A percentile compares a stretch with the other conserved stretches of the same genome.
These are phyloP conservation scores for Cercospora nicotianae DNA, from an alignment of 2,329 filamentous ascomycete species.

Conservation along the genomic window DNA sequence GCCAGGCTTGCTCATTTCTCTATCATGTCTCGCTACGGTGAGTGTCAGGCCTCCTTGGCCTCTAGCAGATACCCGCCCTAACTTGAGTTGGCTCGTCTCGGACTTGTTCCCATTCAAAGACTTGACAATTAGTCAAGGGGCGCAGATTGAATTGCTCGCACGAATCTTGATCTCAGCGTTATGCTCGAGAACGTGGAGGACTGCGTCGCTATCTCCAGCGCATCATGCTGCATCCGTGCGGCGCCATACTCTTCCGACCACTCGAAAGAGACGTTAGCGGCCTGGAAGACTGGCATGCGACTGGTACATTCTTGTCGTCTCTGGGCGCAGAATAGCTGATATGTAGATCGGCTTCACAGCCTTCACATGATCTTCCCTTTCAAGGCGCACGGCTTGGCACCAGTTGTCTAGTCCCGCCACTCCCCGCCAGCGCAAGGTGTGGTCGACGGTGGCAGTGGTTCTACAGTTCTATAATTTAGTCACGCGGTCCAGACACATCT, in stretches of 20 bases:
- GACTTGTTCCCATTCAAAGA: constrained; percentile 57
- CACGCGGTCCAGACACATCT: constrained; percentile 1
- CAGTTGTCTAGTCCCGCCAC: not conserved
- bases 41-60: not conserved
- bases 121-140: constrained; percentile 97
- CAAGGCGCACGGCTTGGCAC: not conserved
- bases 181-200: constrained; percentile 22
- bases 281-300: not conserved
- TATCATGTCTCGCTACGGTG: not conserved
- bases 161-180: constrained; percentile 27
- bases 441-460: not conserved
- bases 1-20: not conserved
- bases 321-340: not conserved
- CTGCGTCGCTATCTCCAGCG: constrained; percentile 18
- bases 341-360: not conserved
- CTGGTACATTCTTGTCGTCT: not conserved
- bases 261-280: not conserved
- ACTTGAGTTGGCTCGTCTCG: constrained; percentile 92
- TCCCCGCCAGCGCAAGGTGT: not conserved
- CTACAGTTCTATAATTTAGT: not conserved
- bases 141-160: constrained; percentile 63
- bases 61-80: constrained; percentile 60
- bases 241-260: not conserved
- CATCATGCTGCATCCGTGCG: not conserved
- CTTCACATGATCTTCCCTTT: not conserved